Conservation (phyloP, 352 stramenopile species). For the Phytophthora cryptogea region DNA sequence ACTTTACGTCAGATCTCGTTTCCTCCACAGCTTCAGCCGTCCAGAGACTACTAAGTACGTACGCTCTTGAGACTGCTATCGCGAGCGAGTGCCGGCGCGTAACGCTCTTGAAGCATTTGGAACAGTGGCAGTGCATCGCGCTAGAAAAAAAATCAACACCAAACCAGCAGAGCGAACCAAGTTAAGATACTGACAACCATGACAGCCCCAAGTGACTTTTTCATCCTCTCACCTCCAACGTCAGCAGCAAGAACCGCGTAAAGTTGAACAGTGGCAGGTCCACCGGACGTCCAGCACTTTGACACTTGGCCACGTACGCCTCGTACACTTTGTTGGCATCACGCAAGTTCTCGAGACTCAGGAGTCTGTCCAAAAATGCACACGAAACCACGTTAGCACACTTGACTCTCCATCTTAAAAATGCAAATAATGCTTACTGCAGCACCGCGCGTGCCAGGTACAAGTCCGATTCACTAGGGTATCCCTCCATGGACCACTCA, state of each 20-base stretch:
- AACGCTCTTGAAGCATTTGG: slow-evolving; percentile 87
- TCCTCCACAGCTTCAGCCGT: background rate
- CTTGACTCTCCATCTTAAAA: slow-evolving; percentile 6
- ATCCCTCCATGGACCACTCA: slow-evolving; percentile 75
- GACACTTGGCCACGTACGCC: slow-evolving; percentile 57
- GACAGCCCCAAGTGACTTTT: background rate
- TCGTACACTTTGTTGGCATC: slow-evolving; percentile 86
- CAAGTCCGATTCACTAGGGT: slow-evolving; percentile 81
- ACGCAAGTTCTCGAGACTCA: slow-evolving; percentile 86
- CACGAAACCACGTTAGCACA: slow-evolving; percentile 11
- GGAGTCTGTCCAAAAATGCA: slow-evolving; percentile 42
- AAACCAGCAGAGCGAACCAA: slow-evolving; percentile 3
- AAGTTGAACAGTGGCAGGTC: slow-evolving; percentile 88
- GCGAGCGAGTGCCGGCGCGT: slow-evolving; percentile 70
- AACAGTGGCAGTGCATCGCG: slow-evolving; percentile 85
- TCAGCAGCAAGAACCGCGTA: slow-evolving; percentile 81
- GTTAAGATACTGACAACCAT: background rate
- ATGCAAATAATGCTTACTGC: slow-evolving; percentile 53
- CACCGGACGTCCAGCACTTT: slow-evolving; percentile 41
- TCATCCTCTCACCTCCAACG: slow-evolving; percentile 61
- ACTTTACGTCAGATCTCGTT: slow-evolving; percentile 12
- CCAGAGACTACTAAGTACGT: slow-evolving; percentile 27
- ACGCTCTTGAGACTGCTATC: slow-evolving; percentile 81
- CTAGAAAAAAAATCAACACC: slow-evolving; percentile 33
- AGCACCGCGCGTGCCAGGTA: slow-evolving; percentile 78